Percentiles rank a stretch among this genome's conserved stretches.
phyloP scores from a whole-genome alignment of 192 early-diverging fungal species.

The Pilaira anomala region DNA sequence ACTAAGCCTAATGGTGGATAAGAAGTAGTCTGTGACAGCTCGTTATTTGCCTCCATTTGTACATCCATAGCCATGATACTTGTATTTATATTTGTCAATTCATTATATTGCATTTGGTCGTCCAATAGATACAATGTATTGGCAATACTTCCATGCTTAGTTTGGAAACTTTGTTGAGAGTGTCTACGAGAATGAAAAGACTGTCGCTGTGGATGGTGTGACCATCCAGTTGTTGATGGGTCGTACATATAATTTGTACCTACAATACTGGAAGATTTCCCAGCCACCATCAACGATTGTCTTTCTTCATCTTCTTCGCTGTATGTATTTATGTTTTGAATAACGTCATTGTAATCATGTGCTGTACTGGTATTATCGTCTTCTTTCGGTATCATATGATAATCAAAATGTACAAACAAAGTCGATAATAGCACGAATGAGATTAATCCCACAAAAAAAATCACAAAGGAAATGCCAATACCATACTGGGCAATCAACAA shows the following conservation, averaged over 20 bases:
- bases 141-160: slow-evolving; percentile 9
- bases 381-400: slow-evolving; percentile 5
- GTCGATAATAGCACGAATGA: slow-evolving; percentile 2
- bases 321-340: neutral
- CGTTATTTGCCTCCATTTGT: slow-evolving; percentile 23
- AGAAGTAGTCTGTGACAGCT: slow-evolving; percentile 1
- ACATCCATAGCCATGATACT: slow-evolving; percentile 18
- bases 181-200: neutral
- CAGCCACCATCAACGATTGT: neutral
- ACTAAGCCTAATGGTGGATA: slow-evolving; percentile 31
- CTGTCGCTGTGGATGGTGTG: neutral
- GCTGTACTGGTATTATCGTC: slow-evolving; percentile 9
- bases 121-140: slow-evolving; percentile 28
- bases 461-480: slow-evolving; percentile 24
- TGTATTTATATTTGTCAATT: slow-evolving; percentile 9
- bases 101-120: slow-evolving; percentile 1
- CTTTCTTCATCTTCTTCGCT: slow-evolving; percentile 4
- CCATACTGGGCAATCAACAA: slow-evolving; percentile 15
- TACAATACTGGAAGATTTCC: neutral
- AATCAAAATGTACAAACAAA: slow-evolving; percentile 2
- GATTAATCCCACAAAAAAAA: slow-evolving; percentile 23
- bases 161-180: too few relatives aligned
- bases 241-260: slow-evolving; percentile 12
- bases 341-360: slow-evolving; percentile 1
- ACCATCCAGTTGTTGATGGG: neutral